A percentile compares a stretch with the other conserved stretches of the same genome.
phyloP scores from a whole-genome alignment of 805 yeast species.

The Metschnikowia matae region DNA sequence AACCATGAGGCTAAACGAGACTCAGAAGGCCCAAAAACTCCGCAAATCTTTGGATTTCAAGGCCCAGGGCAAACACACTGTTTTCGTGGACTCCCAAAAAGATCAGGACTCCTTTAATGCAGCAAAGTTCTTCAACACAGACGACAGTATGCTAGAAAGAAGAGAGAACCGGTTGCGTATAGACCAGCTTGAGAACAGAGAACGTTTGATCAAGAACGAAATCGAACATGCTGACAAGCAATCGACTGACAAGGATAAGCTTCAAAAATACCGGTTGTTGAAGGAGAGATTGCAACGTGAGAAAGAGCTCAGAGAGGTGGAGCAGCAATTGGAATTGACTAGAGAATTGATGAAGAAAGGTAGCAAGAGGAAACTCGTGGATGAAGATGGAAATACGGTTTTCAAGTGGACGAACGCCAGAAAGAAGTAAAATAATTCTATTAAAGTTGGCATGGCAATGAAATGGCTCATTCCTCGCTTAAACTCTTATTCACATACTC shows the following conservation, averaged over 20 bases:
- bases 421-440: conserved; percentile 42
- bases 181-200: conserved; percentile 51
- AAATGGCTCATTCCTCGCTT: conserved; percentile 18
- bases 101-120: conserved; percentile 59
- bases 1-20: conserved; percentile 68
- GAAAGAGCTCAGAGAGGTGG: conserved; percentile 61
- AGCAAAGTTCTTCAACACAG: conserved; percentile 67
- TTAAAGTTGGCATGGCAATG: neutral
- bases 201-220: conserved; percentile 27
- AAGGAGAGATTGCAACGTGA: conserved; percentile 68
- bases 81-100: conserved; percentile 67
- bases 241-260: conserved; percentile 47
- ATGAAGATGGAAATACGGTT: conserved; percentile 59
- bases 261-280: conserved; percentile 56
- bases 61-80: conserved; percentile 73
- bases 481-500: conserved; percentile 72
- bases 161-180: conserved; percentile 68
- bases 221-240: conserved; percentile 31
- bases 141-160: conserved; percentile 53
- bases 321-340: conserved; percentile 69
- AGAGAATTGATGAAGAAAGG: conserved; percentile 91
- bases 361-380: conserved; percentile 69
- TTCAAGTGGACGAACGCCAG: conserved; percentile 86
- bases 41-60: conserved; percentile 46
- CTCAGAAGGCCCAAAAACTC: conserved; percentile 57